phyloP scores from a whole-genome alignment of 257 asterid genomes.

The Solanum appendiculatum region DNA sequence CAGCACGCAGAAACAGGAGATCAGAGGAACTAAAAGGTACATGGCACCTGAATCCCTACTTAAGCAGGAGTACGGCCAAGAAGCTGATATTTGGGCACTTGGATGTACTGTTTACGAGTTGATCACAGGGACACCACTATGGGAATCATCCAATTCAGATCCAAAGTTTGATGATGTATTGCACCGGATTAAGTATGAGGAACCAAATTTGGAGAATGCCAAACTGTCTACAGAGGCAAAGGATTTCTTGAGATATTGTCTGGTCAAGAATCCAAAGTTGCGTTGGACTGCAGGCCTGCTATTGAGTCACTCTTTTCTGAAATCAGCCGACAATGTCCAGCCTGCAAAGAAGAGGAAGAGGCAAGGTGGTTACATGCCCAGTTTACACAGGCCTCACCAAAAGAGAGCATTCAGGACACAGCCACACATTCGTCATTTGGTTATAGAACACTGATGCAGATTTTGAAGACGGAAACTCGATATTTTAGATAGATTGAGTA shows the following conservation, averaged over 20 bases:
- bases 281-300: not conserved
- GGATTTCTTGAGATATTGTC: not conserved
- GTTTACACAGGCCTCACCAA: not conserved
- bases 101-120: conserved; percentile 7
- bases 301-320: not conserved
- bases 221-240: not conserved
- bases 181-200: not conserved
- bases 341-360: not conserved
- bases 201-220: not conserved
- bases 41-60: conserved; percentile 9
- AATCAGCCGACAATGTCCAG: not conserved
- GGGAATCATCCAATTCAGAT: not conserved
- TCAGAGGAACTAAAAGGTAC: not conserved
- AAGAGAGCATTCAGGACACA: not conserved
- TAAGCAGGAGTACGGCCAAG: not conserved
- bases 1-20: not conserved
- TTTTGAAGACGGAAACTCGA: not conserved
- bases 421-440: not conserved
- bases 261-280: not conserved
- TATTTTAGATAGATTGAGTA: not conserved
- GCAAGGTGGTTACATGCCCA: not conserved
- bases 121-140: not conserved
- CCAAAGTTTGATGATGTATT: not conserved
- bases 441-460: not conserved
- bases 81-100: conserved; percentile 7